Percentiles rank a stretch among this genome's conserved stretches.
These are phyloP conservation scores for Phytophthora constricta DNA, from an alignment of 352 stramenopile genomes.

Conservation along the genomic window DNA sequence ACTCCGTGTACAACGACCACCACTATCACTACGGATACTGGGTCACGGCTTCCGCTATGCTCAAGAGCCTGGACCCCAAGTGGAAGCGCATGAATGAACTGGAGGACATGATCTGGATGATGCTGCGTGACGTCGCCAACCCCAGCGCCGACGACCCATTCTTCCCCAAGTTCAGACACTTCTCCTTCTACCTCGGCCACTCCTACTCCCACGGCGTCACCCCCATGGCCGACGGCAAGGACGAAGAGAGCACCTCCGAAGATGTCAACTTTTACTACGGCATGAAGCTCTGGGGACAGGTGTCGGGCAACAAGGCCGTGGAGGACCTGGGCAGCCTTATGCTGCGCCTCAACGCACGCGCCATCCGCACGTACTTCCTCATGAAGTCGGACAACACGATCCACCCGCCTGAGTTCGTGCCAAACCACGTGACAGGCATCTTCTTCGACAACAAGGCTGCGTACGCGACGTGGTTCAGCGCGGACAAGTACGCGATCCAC, in stretches of 20 bases:
- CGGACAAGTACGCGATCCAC: slow-evolving; percentile 74
- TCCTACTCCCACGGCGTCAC: slow-evolving; percentile 76
- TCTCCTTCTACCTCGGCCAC: slow-evolving; percentile 74
- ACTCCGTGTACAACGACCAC: slow-evolving; percentile 83
- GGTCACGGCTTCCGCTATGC: slow-evolving; percentile 62
- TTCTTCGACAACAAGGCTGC: slow-evolving; percentile 78
- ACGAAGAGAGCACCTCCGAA: slow-evolving; percentile 74
- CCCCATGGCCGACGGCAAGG: slow-evolving; percentile 64
- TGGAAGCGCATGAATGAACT: slow-evolving; percentile 60
- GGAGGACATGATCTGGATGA: slow-evolving; percentile 59
- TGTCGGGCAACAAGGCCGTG: slow-evolving; percentile 54
- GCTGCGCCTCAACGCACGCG: slow-evolving; percentile 65
- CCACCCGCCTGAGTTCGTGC: slow-evolving; percentile 61
- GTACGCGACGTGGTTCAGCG: slow-evolving; percentile 77
- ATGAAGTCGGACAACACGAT: slow-evolving; percentile 67
- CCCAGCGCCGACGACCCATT: slow-evolving; percentile 52
- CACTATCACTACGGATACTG: slow-evolving; percentile 87
- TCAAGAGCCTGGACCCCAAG: slow-evolving; percentile 61
- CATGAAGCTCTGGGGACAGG: slow-evolving; percentile 75
- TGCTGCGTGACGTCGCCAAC: slow-evolving; percentile 79
- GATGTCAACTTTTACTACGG: slow-evolving; percentile 84
- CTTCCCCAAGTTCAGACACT: slow-evolving; percentile 77
- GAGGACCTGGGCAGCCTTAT: slow-evolving; percentile 75
- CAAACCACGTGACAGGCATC: slow-evolving; percentile 76
- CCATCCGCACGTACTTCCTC: slow-evolving; percentile 77